These are phyloP conservation scores for Candida yuanshanica DNA, from an alignment of 805 yeast genomes.

Conservation along the genomic window DNA sequence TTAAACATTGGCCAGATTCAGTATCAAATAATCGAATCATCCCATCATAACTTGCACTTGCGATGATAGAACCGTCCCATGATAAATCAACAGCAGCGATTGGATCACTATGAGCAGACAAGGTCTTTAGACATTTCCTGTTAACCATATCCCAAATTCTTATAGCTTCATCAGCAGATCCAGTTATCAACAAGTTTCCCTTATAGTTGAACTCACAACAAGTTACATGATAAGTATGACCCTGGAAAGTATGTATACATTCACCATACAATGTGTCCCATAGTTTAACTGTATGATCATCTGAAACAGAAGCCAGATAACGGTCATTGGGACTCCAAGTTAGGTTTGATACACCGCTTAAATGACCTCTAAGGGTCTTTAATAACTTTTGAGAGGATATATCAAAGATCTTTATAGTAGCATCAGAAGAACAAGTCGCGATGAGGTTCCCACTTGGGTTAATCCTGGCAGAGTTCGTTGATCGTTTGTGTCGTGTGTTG, in stretches of 20 bases:
- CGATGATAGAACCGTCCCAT: slow-evolving; percentile 74
- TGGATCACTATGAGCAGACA: slow-evolving; percentile 92
- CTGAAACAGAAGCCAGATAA: slow-evolving; percentile 78
- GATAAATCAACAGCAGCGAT: slow-evolving; percentile 70
- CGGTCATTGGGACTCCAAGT: slow-evolving; percentile 72
- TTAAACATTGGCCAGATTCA: slow-evolving; percentile 84
- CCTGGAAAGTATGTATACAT: slow-evolving; percentile 39
- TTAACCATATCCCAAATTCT: slow-evolving; percentile 80
- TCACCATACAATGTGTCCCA: slow-evolving; percentile 56
- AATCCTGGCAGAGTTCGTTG: slow-evolving; percentile 42
- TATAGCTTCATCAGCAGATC: slow-evolving; percentile 87
- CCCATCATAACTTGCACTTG: slow-evolving; percentile 89
- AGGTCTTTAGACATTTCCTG: slow-evolving; percentile 66
- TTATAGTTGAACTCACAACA: slow-evolving; percentile 62
- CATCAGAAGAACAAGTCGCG: slow-evolving; percentile 58
- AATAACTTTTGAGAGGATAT: slow-evolving; percentile 30
- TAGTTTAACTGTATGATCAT: slow-evolving; percentile 73
- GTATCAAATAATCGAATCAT: slow-evolving; percentile 83
- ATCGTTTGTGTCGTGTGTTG: not conserved
- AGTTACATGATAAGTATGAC: slow-evolving; percentile 84
- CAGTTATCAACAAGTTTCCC: slow-evolving; percentile 76
- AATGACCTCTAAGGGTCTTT: slow-evolving; percentile 47
- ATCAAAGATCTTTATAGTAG: slow-evolving; percentile 54
- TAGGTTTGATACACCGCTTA: slow-evolving; percentile 66
- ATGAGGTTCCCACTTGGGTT: slow-evolving; percentile 55